phyloP scores from a whole-genome alignment of 768 basidiomycete species.

The Pleurotus pulmonarius region DNA sequence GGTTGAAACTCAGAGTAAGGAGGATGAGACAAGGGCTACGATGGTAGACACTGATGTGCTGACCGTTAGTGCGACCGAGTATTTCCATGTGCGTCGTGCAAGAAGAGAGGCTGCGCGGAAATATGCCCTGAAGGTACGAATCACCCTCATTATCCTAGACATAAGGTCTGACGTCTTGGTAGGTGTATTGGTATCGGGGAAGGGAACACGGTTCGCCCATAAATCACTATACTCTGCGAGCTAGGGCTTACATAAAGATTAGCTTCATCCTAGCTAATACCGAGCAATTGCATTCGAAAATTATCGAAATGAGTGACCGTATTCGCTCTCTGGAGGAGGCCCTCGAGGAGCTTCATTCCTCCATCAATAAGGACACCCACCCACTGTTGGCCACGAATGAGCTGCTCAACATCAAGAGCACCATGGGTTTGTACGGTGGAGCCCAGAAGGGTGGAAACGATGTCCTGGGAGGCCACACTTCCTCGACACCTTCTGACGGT shows the following conservation, averaged over 20 bases:
- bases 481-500: background rate
- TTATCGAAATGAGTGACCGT: constrained; percentile 63
- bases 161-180: background rate
- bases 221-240: background rate
- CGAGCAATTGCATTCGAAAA: constrained; percentile 61
- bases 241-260: constrained; percentile 3
- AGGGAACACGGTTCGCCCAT: constrained; percentile 45
- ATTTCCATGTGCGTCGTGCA: constrained; percentile 44
- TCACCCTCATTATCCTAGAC: too few species aligned
- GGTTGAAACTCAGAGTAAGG: constrained; percentile 57
- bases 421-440: constrained; percentile 44
- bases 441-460: constrained; percentile 18
- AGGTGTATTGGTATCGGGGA: constrained; percentile 65
- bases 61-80: constrained; percentile 42
- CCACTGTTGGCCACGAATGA: constrained; percentile 46
- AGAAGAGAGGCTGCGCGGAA: constrained; percentile 63
- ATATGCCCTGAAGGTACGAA: constrained; percentile 61
- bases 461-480: background rate
- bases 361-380: constrained; percentile 32
- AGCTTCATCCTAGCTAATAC: constrained; percentile 65
- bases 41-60: constrained; percentile 8
- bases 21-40: background rate
- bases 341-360: constrained; percentile 29
- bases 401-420: constrained; percentile 53
- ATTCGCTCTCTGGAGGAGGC: constrained; percentile 62